Percentiles rank a stretch among this genome's conserved stretches.
These are phyloP conservation scores for Firmiana major DNA, from an alignment of 345 rosid species.

Conservation along the genomic window DNA sequence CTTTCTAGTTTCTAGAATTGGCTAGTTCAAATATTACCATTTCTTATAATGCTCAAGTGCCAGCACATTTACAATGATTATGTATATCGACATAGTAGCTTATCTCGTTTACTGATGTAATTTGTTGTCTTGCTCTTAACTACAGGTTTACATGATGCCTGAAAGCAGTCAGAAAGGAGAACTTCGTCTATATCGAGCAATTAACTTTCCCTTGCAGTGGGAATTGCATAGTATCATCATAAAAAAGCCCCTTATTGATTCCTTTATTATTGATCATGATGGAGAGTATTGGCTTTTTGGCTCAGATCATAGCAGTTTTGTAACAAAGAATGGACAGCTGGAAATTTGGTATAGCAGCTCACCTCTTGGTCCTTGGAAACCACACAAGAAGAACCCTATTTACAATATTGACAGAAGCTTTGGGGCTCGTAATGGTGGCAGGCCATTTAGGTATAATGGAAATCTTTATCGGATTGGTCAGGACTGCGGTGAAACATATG, in stretches of 20 bases:
- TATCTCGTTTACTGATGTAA: not conserved
- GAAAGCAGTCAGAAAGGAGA: constrained; percentile 73
- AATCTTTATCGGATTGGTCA: constrained; percentile 91
- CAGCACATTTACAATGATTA: not conserved
- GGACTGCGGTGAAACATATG: constrained; percentile 86
- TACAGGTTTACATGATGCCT: constrained; percentile 94
- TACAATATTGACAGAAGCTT: constrained; percentile 48
- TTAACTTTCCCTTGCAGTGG: constrained; percentile 80
- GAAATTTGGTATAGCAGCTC: constrained; percentile 86
- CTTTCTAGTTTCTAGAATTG: not conserved
- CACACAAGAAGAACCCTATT: constrained; percentile 85
- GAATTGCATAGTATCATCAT: constrained; percentile 58
- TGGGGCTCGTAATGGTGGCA: constrained; percentile 96
- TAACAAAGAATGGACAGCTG: constrained; percentile 66
- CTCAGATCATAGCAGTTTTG: constrained; percentile 77
- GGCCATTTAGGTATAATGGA: constrained; percentile 65
- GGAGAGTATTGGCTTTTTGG: constrained; percentile 79
- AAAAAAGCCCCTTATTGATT: constrained; percentile 70
- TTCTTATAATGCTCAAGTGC: not conserved
- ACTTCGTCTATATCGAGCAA: constrained; percentile 73
- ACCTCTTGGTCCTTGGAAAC: constrained; percentile 93
- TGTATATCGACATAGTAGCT: not conserved
- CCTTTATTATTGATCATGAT: constrained; percentile 52
- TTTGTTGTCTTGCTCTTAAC: constrained; percentile 12
- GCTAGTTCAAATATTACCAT: not conserved